A percentile compares a stretch with the other conserved stretches of the same genome.
phyloP scores from a whole-genome alignment of 345 rosid species.

The Salix dunnii region DNA sequence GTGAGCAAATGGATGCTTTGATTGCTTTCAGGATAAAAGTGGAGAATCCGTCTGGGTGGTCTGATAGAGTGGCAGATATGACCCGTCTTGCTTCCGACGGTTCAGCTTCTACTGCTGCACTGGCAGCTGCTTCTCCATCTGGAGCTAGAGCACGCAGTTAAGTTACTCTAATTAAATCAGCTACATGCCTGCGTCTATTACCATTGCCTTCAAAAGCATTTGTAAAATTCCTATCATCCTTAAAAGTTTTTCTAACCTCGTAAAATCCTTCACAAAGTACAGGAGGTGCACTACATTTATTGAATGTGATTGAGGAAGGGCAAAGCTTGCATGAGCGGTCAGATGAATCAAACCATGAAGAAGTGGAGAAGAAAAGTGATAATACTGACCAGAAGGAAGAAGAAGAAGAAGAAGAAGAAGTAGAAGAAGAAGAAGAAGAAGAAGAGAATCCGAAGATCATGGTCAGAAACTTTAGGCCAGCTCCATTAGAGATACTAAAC shows the following conservation, averaged over 20 bases:
- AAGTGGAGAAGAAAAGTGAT: constrained; percentile 6
- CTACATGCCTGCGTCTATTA: background rate
- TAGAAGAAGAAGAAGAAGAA: too few species aligned
- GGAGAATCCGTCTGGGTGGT: constrained; percentile 53
- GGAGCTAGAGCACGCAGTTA: constrained; percentile 44
- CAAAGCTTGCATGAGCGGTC: constrained; percentile 41
- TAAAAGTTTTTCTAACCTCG: background rate
- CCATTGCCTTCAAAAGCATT: background rate
- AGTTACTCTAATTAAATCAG: background rate
- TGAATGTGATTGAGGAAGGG: constrained; percentile 57
- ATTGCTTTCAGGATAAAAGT: constrained; percentile 69
- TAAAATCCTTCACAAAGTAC: constrained; percentile 4
- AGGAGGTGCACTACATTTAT: constrained; percentile 34
- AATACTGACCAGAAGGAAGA: background rate
- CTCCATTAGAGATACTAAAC: constrained; percentile 53
- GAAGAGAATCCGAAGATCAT: constrained; percentile 4
- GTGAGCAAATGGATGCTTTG: constrained; percentile 71
- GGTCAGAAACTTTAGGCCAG: constrained; percentile 30
- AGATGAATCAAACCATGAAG: constrained; percentile 30
- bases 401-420: too few species aligned
- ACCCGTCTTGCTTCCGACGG: constrained; percentile 59
- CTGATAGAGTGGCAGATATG: constrained; percentile 45
- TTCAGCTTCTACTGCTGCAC: constrained; percentile 45
- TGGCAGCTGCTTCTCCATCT: constrained; percentile 48
- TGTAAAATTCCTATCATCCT: background rate